Evolutionary conservation across 345 rosid genomes (phyloP).

Genomic region (Lepidium africanum): DNA sequence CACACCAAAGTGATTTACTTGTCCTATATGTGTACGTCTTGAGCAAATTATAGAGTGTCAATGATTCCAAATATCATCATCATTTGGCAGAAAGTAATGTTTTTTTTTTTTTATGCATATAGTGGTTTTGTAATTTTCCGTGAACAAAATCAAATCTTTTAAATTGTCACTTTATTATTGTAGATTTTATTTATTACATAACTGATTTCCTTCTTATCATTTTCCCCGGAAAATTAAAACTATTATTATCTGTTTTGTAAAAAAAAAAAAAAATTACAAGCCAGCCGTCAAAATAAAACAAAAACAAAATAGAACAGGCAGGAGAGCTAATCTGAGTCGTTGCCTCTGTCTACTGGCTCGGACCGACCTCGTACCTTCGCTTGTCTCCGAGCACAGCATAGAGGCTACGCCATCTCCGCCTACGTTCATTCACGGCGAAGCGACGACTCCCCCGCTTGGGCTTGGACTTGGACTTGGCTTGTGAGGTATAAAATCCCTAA

Average conservation of each 20-base stretch:
- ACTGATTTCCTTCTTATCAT: not conserved
- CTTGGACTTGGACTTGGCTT: conserved; percentile 1
- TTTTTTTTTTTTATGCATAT: not conserved
- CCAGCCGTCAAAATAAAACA: not conserved
- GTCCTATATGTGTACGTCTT: not conserved
- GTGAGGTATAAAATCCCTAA: conserved; percentile 19
- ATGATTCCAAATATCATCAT: not conserved
- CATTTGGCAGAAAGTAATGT: not conserved
- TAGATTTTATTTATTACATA: not conserved
- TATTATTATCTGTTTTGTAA: not conserved
- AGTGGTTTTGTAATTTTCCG: not conserved
- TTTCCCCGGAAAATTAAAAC: not conserved
- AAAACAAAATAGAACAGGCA: not conserved
- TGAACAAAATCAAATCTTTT: not conserved
- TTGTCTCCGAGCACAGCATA: not conserved
- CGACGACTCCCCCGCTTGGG: conserved; percentile 4
- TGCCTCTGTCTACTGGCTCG: conserved; percentile 25
- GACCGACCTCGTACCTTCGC: conserved; percentile 28
- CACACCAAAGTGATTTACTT: not conserved
- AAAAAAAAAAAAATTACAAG: not conserved
- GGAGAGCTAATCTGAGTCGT: conserved; percentile 21
- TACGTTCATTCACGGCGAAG: conserved; percentile 4
- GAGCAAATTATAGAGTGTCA: not conserved
- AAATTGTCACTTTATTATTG: not conserved
- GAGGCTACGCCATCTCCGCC: conserved; percentile 5